A percentile compares a stretch with the other conserved stretches of the same genome.
Evolutionary conservation across 2,329 filamentous ascomycete genomes (phyloP).

Genomic region (Pseudopyrenochaeta lycopersici): DNA sequence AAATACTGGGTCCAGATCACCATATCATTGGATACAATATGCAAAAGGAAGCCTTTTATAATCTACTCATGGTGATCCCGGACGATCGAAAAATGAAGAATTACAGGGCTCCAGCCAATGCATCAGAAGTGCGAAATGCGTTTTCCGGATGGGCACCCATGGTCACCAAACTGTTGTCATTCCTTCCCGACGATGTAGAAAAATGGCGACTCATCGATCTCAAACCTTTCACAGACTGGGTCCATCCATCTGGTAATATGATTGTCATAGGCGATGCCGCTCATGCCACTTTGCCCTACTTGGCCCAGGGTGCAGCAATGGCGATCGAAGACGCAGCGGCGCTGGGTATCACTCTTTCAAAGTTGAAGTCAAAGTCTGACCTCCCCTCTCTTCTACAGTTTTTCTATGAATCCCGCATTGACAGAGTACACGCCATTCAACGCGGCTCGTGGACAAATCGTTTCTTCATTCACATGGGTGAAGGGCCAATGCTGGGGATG

Average conservation of each 20-base stretch:
- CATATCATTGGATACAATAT: constrained; percentile 52
- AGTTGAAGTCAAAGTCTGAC: constrained; percentile 24
- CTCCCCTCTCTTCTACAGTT: neutral
- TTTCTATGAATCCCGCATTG: neutral
- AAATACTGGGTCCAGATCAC: constrained; percentile 46
- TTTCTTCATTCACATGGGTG: constrained; percentile 7
- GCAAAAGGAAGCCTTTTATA: constrained; percentile 60
- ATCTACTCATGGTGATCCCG: constrained; percentile 56
- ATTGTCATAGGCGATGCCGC: constrained; percentile 33
- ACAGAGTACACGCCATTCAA: constrained; percentile 3
- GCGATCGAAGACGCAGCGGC: constrained; percentile 67
- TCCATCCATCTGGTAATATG: constrained; percentile 42
- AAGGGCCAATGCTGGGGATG: constrained; percentile 3
- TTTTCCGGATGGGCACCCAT: constrained; percentile 71
- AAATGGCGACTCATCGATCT: constrained; percentile 70
- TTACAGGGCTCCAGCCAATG: constrained; percentile 49
- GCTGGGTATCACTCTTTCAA: constrained; percentile 3
- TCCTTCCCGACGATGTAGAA: constrained; percentile 5
- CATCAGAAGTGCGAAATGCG: constrained; percentile 65
- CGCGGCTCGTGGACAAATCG: constrained; percentile 6
- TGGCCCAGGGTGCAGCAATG: constrained; percentile 64
- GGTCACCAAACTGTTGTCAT: constrained; percentile 4
- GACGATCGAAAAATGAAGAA: constrained; percentile 1
- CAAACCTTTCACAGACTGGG: constrained; percentile 66
- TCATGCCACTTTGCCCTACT: constrained; percentile 37